These are phyloP conservation scores for Juglanconis sp. DNA, from an alignment of 2,329 filamentous ascomycete species.

Conservation along the genomic window DNA sequence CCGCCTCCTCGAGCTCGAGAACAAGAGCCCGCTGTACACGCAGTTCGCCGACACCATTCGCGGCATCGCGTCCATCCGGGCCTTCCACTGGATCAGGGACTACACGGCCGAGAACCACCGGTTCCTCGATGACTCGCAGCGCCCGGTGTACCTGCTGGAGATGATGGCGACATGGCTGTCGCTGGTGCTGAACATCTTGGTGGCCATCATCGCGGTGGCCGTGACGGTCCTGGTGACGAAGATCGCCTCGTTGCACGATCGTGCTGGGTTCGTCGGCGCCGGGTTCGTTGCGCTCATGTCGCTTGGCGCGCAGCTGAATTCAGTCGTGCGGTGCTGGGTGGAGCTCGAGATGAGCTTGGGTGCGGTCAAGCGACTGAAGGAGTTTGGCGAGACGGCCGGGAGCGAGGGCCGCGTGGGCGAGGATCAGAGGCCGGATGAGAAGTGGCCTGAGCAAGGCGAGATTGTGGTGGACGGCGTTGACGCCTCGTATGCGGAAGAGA, in stretches of 20 bases:
- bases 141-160: conserved; percentile 49
- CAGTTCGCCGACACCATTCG: conserved; percentile 47
- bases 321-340: conserved; percentile 25
- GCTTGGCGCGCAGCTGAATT: conserved; percentile 26
- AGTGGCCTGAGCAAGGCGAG: conserved; percentile 24
- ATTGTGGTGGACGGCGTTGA: conserved; percentile 25
- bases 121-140: conserved; percentile 46
- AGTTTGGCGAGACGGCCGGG: conserved; percentile 25
- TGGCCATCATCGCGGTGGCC: conserved; percentile 27
- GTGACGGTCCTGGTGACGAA: conserved; percentile 26
- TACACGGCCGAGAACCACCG: conserved; percentile 39
- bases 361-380: conserved; percentile 33
- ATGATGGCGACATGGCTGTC: conserved; percentile 33
- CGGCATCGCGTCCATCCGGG: conserved; percentile 46
- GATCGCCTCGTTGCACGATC: conserved; percentile 17
- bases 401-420: conserved; percentile 28
- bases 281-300: conserved; percentile 30
- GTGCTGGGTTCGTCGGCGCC: conserved; percentile 21
- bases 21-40: conserved; percentile 17
- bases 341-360: conserved; percentile 35
- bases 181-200: conserved; percentile 30
- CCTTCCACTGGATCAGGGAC: conserved; percentile 44
- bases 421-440: conserved; percentile 21
- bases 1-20: conserved; percentile 43
- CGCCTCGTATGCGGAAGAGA: conserved; percentile 24